These are phyloP conservation scores for Cryptosporidium baileyi DNA, from an alignment of 169 alveolate genomes.

Conservation along the genomic window DNA sequence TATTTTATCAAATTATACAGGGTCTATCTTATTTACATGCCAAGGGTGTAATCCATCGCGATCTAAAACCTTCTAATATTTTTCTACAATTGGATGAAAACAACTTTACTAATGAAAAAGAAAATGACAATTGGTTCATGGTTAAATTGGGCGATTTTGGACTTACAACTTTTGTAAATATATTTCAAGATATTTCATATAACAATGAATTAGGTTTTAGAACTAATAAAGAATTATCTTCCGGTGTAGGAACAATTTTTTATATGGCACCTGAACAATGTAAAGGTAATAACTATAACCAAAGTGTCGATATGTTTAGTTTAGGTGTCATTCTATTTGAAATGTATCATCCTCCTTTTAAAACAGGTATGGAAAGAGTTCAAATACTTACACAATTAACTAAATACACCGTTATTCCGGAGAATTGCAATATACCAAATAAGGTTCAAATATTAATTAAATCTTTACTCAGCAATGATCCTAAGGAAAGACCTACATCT, in stretches of 20 bases:
- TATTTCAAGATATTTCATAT: slow-evolving; percentile 29
- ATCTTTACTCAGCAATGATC: slow-evolving; percentile 27
- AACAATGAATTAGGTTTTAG: slow-evolving; percentile 53
- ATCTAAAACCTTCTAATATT: slow-evolving; percentile 83
- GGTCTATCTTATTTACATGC: slow-evolving; percentile 85
- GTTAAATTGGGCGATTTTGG: slow-evolving; percentile 86
- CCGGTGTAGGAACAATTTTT: slow-evolving; percentile 81
- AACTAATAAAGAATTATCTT: slow-evolving; percentile 12
- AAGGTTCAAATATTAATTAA: slow-evolving; percentile 9
- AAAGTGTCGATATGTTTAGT: slow-evolving; percentile 83
- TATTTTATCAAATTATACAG: slow-evolving; percentile 81
- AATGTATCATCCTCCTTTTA: slow-evolving; percentile 83
- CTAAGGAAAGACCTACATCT: slow-evolving; percentile 63
- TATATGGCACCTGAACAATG: slow-evolving; percentile 86
- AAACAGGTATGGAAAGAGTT: slow-evolving; percentile 82
- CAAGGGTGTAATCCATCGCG: slow-evolving; percentile 84
- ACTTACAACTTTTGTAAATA: slow-evolving; percentile 79
- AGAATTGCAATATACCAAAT: slow-evolving; percentile 37
- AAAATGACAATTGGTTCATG: slow-evolving; percentile 26
- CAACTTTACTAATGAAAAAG: not conserved
- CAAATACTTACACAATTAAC: slow-evolving; percentile 36
- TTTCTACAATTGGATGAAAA: slow-evolving; percentile 79
- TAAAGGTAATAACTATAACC: slow-evolving; percentile 79
- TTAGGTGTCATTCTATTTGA: slow-evolving; percentile 85
- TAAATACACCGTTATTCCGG: not conserved